Conservation (phyloP, 768 basidiomycete species). For the Steccherinum ochraceum region DNA sequence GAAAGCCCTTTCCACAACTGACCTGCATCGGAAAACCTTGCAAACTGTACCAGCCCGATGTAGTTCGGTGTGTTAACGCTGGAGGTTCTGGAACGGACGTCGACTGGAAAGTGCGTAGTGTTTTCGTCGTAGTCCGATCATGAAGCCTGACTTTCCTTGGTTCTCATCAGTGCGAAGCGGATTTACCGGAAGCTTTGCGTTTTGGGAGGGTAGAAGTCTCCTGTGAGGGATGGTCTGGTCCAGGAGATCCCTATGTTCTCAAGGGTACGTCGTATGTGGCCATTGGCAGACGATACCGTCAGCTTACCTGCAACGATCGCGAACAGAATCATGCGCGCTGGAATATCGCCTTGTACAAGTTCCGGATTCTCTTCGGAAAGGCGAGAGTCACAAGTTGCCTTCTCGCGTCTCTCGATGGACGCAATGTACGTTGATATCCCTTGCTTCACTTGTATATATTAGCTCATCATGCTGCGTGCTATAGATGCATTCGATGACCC, state of each 20-base stretch:
- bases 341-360: constrained; percentile 78
- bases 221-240: constrained; percentile 85
- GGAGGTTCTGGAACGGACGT: constrained; percentile 75
- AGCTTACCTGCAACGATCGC: neutral
- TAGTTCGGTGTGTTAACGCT: constrained; percentile 75
- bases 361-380: constrained; percentile 30
- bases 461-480: neutral
- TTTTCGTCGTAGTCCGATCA: neutral
- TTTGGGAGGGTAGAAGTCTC: constrained; percentile 83
- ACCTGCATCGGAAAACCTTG: constrained; percentile 78
- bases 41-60: constrained; percentile 71
- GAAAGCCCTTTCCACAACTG: constrained; percentile 68
- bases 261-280: constrained; percentile 62
- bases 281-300: neutral
- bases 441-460: neutral
- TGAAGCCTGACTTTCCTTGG: neutral
- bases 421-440: constrained; percentile 3
- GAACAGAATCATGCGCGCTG: constrained; percentile 76
- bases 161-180: constrained; percentile 87
- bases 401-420: constrained; percentile 12
- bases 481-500: constrained; percentile 39
- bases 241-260: constrained; percentile 80
- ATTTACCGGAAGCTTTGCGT: constrained; percentile 74
- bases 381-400: constrained; percentile 11
- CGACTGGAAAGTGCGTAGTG: constrained; percentile 82